phyloP scores from a whole-genome alignment of 176 grass and related monocot species.

The Eleusine indica region DNA sequence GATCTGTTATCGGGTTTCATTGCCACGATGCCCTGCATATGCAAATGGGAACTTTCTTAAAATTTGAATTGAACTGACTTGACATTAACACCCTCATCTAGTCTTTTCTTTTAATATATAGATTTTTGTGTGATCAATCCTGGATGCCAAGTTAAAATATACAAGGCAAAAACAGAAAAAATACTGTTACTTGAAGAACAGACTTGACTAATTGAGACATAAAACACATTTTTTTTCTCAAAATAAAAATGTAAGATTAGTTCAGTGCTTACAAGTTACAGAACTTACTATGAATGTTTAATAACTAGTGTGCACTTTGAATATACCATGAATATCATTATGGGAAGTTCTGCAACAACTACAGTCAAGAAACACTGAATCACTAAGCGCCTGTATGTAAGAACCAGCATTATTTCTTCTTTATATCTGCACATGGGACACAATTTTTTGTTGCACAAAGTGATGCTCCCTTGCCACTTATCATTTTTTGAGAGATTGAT shows the following conservation, averaged over 20 bases:
- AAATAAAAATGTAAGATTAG: background rate
- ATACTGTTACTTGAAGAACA: constrained; percentile 1
- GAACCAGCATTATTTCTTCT: background rate
- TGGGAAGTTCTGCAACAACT: background rate
- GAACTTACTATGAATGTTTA: background rate
- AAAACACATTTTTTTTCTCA: background rate
- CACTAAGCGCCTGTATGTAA: background rate
- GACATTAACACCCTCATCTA: background rate
- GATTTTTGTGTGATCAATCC: background rate
- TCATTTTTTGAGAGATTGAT: background rate
- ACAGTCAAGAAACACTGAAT: background rate
- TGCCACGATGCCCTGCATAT: background rate
- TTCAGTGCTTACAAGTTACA: background rate
- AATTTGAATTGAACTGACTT: constrained; percentile 15
- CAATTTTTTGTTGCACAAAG: background rate
- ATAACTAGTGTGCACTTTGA: background rate
- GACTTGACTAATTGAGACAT: background rate
- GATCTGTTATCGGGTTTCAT: background rate
- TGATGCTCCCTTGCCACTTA: background rate
- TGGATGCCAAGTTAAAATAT: background rate
- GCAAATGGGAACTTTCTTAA: background rate
- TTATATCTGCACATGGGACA: background rate
- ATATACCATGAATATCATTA: background rate
- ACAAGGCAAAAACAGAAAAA: background rate
- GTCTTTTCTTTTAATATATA: background rate